Evolutionary conservation across 768 basidiomycete genomes (phyloP), one percentile per base, ranked within the genome.

Genomic region (Termitomyces eurrhizus): DNA sequence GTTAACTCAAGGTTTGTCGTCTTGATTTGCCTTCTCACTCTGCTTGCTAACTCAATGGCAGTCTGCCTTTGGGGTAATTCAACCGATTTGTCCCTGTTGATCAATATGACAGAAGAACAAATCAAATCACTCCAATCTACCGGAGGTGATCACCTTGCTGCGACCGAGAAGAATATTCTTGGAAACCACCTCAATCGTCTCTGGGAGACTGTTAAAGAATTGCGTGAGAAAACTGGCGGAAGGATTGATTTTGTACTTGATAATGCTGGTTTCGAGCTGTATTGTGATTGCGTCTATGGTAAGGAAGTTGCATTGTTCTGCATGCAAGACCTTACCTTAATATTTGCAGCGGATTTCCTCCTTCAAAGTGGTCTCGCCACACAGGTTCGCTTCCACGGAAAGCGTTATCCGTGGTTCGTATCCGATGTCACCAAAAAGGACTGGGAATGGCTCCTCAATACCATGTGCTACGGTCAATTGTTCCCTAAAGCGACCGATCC

Each of bases 21-120:
- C 50, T 14, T 64, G 44, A 61, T 24, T 24, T 37, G 16, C 18
- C 48, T 7, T 26, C 35, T 33, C 62, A 35, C 62, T 60, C 26
- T 48, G 45, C n/a, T 48, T 41, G n/a, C 52, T 51, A 39, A 58
- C 57, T 39, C 7, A 64, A 11, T 55, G 14, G 37, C 52, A 92
- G 93, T 97, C 56, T 96, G 94, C 70, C 81, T 96, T 13, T 97
- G 95, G 95, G 95, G 95, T 16, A 97, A 98, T 75, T 94, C 95
- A 9, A 98, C 95, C 53, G 95, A 97, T 74, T 80, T 97, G 53
- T 96, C 94, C 2, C 82, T 98, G 41, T 80, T 97, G 60, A 98
- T 97, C 73, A 93, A 98, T 75, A 96, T 97, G 95, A 91, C 91
- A 7, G 95, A 98, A 74, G 95, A 97, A 35, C 95, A 97, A 72